phyloP scores from a whole-genome alignment of 345 rosid genomes.

The Anastatica hierochuntica region DNA sequence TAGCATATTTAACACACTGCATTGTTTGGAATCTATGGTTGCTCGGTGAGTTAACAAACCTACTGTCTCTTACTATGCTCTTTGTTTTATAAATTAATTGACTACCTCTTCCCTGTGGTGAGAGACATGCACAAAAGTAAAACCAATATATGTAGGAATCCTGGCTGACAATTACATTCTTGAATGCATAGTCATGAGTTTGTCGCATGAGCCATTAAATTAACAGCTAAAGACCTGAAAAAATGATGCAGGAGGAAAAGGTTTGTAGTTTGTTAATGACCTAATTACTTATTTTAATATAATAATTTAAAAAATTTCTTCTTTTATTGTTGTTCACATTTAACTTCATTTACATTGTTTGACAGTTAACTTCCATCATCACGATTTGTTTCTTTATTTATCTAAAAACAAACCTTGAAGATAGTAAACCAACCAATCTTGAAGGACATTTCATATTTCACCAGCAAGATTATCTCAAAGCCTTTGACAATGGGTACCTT shows the following conservation, averaged over 20 bases:
- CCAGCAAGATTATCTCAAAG: slow-evolving; percentile 52
- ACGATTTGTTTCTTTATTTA: background rate
- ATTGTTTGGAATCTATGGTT: slow-evolving; percentile 66
- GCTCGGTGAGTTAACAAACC: slow-evolving; percentile 46
- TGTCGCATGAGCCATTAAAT: slow-evolving; percentile 42
- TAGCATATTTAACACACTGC: slow-evolving; percentile 58
- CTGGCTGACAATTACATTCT: background rate
- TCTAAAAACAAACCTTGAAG: slow-evolving; percentile 73
- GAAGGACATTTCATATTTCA: slow-evolving; percentile 43
- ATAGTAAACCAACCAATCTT: slow-evolving; percentile 48
- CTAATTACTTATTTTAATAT: background rate
- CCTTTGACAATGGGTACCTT: slow-evolving; percentile 82
- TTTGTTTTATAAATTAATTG: background rate
- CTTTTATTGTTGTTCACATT: background rate
- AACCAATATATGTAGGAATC: too few species aligned
- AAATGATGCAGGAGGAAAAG: slow-evolving; percentile 46
- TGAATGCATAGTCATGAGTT: slow-evolving; percentile 44
- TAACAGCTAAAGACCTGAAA: slow-evolving; percentile 45
- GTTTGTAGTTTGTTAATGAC: slow-evolving; percentile 23
- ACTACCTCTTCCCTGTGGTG: too few species aligned
- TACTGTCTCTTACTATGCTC: background rate
- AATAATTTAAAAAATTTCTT: background rate
- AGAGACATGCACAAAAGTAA: background rate
- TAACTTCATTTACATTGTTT: background rate
- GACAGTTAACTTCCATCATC: slow-evolving; percentile 30